Conservation (phyloP, 768 basidiomycete genomes). For the Thelephora ganbajun region DNA sequence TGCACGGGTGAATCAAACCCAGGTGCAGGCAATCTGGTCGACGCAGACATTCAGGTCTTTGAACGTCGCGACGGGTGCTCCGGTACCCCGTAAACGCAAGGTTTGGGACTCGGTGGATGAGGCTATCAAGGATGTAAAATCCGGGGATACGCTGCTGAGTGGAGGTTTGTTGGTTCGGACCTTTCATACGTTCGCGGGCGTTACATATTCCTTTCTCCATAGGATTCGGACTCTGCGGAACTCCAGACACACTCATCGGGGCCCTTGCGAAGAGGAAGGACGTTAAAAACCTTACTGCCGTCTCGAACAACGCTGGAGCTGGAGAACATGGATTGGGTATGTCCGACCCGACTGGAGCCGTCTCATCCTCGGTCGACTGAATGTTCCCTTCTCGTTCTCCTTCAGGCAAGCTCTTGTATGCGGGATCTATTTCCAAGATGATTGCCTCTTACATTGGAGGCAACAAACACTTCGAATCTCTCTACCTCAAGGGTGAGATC, state of each 20-base stretch:
- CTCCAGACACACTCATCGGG: slow-evolving; percentile 77
- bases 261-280: slow-evolving; percentile 67
- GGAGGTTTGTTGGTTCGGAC: slow-evolving; percentile 42
- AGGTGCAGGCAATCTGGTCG: too few species aligned
- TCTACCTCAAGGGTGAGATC: slow-evolving; percentile 71
- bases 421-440: slow-evolving; percentile 67
- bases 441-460: slow-evolving; percentile 83
- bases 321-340: slow-evolving; percentile 58
- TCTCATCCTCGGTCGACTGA: not conserved
- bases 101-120: slow-evolving; percentile 76
- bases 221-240: slow-evolving; percentile 87
- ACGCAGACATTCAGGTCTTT: slow-evolving; percentile 1
- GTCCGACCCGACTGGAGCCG: slow-evolving; percentile 3
- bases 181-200: not conserved
- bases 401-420: slow-evolving; percentile 59
- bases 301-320: slow-evolving; percentile 81
- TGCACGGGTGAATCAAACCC: too few species aligned
- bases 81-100: slow-evolving; percentile 33
- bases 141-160: slow-evolving; percentile 64
- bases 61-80: slow-evolving; percentile 8
- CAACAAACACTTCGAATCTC: slow-evolving; percentile 74
- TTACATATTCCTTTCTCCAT: slow-evolving; percentile 2
- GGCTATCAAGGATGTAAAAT: slow-evolving; percentile 71
- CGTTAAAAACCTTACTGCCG: slow-evolving; percentile 61
- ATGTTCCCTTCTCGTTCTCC: not conserved